phyloP scores from a whole-genome alignment of 2,329 filamentous ascomycete species.

The Penicillium sclerotiorum region DNA sequence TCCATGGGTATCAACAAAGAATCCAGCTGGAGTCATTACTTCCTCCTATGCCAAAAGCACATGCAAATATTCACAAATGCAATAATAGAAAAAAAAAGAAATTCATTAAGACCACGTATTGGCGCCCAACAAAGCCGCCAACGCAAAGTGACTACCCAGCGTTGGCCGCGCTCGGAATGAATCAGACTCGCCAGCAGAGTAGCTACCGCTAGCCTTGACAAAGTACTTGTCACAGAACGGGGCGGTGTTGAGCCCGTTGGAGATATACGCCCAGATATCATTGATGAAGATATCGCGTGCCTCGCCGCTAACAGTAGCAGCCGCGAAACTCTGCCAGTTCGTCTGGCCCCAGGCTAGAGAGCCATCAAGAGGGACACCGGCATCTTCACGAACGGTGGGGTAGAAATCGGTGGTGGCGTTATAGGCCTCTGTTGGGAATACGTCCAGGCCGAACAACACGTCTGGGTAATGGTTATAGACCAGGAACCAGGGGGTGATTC shows the following conservation, averaged over 20 bases:
- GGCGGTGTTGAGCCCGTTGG: slow-evolving; percentile 36
- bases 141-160: slow-evolving; percentile 41
- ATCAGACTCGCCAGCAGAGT: slow-evolving; percentile 26
- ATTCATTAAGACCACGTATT: slow-evolving; percentile 17
- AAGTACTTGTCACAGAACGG: slow-evolving; percentile 43
- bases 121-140: slow-evolving; percentile 32
- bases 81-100: neutral
- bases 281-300: slow-evolving; percentile 31
- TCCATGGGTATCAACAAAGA: too few species aligned
- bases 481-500: slow-evolving; percentile 30
- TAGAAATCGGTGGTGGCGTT: slow-evolving; percentile 39
- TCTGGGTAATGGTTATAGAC: slow-evolving; percentile 44
- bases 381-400: slow-evolving; percentile 29
- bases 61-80: neutral
- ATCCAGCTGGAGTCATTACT: too few species aligned
- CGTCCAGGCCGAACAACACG: slow-evolving; percentile 35
- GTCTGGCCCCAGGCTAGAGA: slow-evolving; percentile 39
- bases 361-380: slow-evolving; percentile 39
- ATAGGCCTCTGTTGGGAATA: slow-evolving; percentile 38
- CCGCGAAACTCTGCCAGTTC: slow-evolving; percentile 42
- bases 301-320: slow-evolving; percentile 27
- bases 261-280: slow-evolving; percentile 37
- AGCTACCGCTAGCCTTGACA: slow-evolving; percentile 25
- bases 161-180: slow-evolving; percentile 36
- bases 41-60: neutral